Conservation (phyloP, 768 basidiomycete genomes). For the Mycena metata region DNA sequence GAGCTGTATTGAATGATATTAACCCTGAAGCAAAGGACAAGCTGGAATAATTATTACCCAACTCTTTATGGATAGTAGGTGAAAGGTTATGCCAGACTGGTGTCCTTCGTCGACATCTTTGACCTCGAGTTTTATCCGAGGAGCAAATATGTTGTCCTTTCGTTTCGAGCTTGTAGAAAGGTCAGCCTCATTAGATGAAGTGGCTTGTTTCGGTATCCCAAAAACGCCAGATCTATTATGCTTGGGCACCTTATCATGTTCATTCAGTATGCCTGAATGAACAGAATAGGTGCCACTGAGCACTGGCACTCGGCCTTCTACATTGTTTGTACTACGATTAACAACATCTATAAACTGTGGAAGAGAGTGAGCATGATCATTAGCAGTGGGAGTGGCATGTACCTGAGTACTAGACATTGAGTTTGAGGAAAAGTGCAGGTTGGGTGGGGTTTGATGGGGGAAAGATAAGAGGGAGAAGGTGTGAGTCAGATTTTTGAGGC, state of each 20-base stretch:
- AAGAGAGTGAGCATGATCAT: neutral
- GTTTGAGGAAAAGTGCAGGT: neutral
- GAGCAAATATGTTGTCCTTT: slow-evolving; percentile 1
- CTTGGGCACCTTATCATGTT: neutral
- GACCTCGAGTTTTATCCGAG: neutral
- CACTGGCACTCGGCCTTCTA: neutral
- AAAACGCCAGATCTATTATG: slow-evolving; percentile 1
- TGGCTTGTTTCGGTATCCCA: neutral
- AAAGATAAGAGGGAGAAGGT: neutral
- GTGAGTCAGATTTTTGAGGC: neutral
- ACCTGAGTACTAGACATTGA: slow-evolving; percentile 12
- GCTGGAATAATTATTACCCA: neutral
- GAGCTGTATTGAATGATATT: neutral
- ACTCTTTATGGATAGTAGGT: neutral
- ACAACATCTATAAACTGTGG: slow-evolving; percentile 11
- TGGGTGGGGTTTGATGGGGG: slow-evolving; percentile 8
- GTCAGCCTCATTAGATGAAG: slow-evolving; percentile 2
- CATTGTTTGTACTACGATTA: slow-evolving; percentile 14
- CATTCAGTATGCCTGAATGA: neutral
- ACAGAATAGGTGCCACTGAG: neutral
- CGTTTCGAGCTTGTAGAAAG: neutral
- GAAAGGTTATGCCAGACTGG: neutral
- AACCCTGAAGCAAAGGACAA: neutral
- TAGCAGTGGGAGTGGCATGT: neutral
- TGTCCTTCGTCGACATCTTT: neutral